Conservation (phyloP, 2,329 filamentous ascomycete genomes). For the Epicoccum sorghinum region DNA sequence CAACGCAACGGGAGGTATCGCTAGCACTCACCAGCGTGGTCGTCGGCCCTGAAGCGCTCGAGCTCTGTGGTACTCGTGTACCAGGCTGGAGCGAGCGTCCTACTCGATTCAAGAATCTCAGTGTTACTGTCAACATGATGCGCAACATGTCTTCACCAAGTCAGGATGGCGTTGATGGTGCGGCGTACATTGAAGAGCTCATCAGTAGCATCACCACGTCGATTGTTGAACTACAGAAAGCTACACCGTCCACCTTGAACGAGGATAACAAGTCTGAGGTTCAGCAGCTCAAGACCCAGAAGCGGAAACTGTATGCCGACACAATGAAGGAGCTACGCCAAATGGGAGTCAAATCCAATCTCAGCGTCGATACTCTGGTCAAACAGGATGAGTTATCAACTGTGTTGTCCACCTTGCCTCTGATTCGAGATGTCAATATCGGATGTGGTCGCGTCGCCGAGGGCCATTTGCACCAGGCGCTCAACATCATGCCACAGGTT, state of each 20-base stretch:
- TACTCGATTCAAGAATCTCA: slow-evolving; percentile 72
- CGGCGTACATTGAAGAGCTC: slow-evolving; percentile 69
- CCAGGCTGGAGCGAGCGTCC: slow-evolving; percentile 53
- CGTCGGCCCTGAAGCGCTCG: slow-evolving; percentile 22
- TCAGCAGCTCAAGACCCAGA: slow-evolving; percentile 88
- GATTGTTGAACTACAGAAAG: slow-evolving; percentile 76
- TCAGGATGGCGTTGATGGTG: slow-evolving; percentile 60
- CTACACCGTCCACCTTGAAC: slow-evolving; percentile 79
- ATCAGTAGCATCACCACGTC: slow-evolving; percentile 70
- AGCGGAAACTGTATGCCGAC: slow-evolving; percentile 88
- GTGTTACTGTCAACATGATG: slow-evolving; percentile 77
- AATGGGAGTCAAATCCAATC: slow-evolving; percentile 89
- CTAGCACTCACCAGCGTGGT: slow-evolving; percentile 21
- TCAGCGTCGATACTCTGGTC: slow-evolving; percentile 73
- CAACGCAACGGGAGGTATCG: slow-evolving; percentile 11
- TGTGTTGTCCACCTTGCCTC: slow-evolving; percentile 65
- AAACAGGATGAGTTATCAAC: slow-evolving; percentile 74
- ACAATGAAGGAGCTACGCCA: slow-evolving; percentile 79
- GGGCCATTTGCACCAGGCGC: slow-evolving; percentile 77
- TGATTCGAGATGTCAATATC: slow-evolving; percentile 35
- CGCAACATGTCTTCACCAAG: slow-evolving; percentile 63
- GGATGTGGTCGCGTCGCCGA: slow-evolving; percentile 55
- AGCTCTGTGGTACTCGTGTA: slow-evolving; percentile 31
- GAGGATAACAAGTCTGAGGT: slow-evolving; percentile 85
- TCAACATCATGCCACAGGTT: slow-evolving; percentile 74